Conservation (phyloP, 257 asterid genomes). For the Coffea eugenioides region DNA sequence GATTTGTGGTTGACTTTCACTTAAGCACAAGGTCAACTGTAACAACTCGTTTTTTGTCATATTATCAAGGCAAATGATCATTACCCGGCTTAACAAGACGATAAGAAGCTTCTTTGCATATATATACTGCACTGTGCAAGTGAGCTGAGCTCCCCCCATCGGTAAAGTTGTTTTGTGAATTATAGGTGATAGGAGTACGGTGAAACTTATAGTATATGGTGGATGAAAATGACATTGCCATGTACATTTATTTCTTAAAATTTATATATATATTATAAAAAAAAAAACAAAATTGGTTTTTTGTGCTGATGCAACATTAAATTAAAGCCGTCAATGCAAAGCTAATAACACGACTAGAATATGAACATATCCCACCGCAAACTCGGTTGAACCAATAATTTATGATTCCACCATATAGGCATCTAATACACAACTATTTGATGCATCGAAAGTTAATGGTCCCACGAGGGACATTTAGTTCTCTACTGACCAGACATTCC, state of each 20-base stretch:
- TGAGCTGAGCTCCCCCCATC: no score
- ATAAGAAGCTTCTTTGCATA: neutral
- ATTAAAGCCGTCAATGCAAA: neutral
- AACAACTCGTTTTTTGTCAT: neutral
- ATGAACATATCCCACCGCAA: neutral
- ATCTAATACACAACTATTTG: neutral
- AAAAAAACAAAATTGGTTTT: no score
- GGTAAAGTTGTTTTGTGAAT: no score
- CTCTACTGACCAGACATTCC: conserved; percentile 14
- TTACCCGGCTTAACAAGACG: neutral
- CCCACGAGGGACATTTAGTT: conserved; percentile 15
- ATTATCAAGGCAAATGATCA: neutral
- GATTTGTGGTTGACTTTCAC: neutral
- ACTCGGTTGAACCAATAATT: neutral
- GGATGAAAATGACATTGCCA: no score
- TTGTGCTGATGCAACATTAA: neutral
- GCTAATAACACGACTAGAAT: neutral
- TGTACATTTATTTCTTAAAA: no score
- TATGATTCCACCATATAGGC: neutral
- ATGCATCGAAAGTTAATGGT: neutral
- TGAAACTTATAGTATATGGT: no score
- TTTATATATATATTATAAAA: no score
- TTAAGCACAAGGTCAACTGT: neutral
- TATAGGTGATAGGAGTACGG: no score
- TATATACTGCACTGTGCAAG: no score